Base-by-base conservation (phyloP, 768 basidiomycete species). In the Leccinum uliginosum region DNA sequence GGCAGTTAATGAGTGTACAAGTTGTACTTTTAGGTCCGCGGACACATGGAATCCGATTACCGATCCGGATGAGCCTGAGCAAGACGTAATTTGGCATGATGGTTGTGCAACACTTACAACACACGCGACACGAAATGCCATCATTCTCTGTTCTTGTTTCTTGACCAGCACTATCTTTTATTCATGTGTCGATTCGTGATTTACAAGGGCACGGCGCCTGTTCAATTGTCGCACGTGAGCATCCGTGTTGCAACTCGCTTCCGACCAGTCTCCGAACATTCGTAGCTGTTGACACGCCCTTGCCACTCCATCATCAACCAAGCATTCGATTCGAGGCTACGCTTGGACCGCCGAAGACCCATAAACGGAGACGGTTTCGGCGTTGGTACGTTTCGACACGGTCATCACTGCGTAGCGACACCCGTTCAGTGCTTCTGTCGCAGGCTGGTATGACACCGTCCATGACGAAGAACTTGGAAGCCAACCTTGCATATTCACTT, bases 361-460 rank as follows among this genome's bases (percentile, higher is more conserved):
- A 92, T 93, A 73, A 93, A 93, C 62, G 91, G 92, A 9, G 95
- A 98, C 70, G 96, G 96, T 0, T 98, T 98, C 70, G 96, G 96
- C 27, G 93, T 98, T 17, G 91, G 91, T 91, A 62, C 57, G 86
- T 74, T 63, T 45, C 5, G 27, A 29, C 23, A 23, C 30, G 11
- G n/a, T 19, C 15, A 24, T 32, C 50, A 30, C 30, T 32, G 30
- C 30, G 14, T 12, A 32, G 40, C 32, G 3, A 35, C 10, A 35
- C 29, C 8, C 26, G 46, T 40, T 55, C 29, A 30, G 40, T 52
- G 51, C 53, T 50, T 21, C 51, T 30, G 47, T 35, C 15, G 6
- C 58, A 89, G 96, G 93, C 5, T 98, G 96, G 96, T 98, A 97
- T 70, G 95, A 95, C 73, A 85, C 89, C 12, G 80, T 86, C 15